These are phyloP conservation scores for Lolium multiflorum DNA, from an alignment of 176 grass and related monocot species.

Conservation along the genomic window DNA sequence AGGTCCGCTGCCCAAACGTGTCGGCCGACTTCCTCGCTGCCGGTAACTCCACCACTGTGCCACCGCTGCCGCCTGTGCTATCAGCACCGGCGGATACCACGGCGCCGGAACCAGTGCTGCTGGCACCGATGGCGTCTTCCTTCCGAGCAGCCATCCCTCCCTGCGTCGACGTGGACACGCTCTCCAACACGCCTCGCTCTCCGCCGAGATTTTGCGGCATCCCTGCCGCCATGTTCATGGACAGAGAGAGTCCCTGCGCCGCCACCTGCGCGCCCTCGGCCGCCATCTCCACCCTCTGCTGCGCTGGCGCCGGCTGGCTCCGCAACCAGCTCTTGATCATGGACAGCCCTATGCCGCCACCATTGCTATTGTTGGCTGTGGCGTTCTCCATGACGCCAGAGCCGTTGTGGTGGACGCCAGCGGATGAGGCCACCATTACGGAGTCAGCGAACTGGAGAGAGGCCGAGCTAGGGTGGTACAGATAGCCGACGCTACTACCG, in stretches of 20 bases:
- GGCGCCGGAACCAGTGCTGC: slow-evolving; percentile 34
- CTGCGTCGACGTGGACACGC: slow-evolving; percentile 40
- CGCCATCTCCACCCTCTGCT: slow-evolving; percentile 1
- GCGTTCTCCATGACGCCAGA: slow-evolving; percentile 26
- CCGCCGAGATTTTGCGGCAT: slow-evolving; percentile 8
- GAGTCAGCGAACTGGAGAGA: slow-evolving; percentile 62
- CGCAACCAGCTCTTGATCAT: slow-evolving; percentile 96
- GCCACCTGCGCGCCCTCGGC: neutral
- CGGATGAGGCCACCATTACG: slow-evolving; percentile 49
- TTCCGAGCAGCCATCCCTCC: slow-evolving; percentile 29
- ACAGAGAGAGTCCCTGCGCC: slow-evolving; percentile 62
- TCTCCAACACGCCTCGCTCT: slow-evolving; percentile 41
- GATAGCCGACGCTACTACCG: slow-evolving; percentile 49
- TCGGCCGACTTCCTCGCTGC: slow-evolving; percentile 70
- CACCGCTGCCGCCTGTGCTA: slow-evolving; percentile 18
- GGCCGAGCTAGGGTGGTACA: slow-evolving; percentile 50
- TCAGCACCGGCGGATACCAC: slow-evolving; percentile 36
- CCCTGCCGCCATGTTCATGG: slow-evolving; percentile 57
- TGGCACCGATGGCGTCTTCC: slow-evolving; percentile 29
- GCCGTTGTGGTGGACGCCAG: slow-evolving; percentile 25
- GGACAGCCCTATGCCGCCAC: slow-evolving; percentile 68
- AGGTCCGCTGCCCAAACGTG: slow-evolving; percentile 96
- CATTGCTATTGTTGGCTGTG: neutral
- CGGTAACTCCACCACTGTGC: slow-evolving; percentile 24
- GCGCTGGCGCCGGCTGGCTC: slow-evolving; percentile 54